Evolutionary conservation across 805 yeast genomes (phyloP), one percentile per base, ranked within the genome.

Genomic region (Metschnikowia corniflorae): DNA sequence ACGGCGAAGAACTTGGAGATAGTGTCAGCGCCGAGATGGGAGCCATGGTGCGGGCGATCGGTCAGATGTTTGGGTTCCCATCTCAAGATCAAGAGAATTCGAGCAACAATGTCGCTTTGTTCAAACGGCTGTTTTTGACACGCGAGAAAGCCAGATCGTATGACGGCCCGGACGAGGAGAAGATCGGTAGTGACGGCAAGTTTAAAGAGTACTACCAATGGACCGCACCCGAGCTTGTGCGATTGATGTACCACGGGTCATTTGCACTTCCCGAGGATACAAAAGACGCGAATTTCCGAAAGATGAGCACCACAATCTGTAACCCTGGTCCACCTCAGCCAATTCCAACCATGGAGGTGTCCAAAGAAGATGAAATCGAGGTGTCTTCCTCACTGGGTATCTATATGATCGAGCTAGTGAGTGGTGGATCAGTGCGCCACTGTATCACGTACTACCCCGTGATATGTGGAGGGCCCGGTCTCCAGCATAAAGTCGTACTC

Each of bases 1-100:
- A n/a, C n/a, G n/a, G n/a, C n/a, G n/a, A n/a, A n/a, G n/a, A n/a
- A n/a, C n/a, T n/a, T n/a, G n/a, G n/a, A n/a, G n/a, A n/a, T n/a
- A n/a, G n/a, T n/a, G n/a, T n/a, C n/a, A n/a, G n/a, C n/a, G n/a
- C n/a, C n/a, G n/a, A n/a, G n/a, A 55, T 86, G 50, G 97, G 98
- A 29, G 97, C 97, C 0, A 89, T 88, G 50, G 71, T 89, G 82
- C 97, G 91, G 59, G 97, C 91, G 56, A 82, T 91, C 34, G 97
- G 98, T 1, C 97, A 91, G 57, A 64, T 78, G 18, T 66, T 91
- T 27, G 96, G 96, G 0, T 84, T 91, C 46, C 97, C 97, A 0
- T 97, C 91, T 61, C 93, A 88, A 58, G 84, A 80, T 10, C 67
- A 72, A 47, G 97, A 97, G 14, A 83, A 91, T 18, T 93, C 91